Evolutionary conservation across 163 green algal genomes (phyloP).

Genomic region (Scenedesmus sp.): DNA sequence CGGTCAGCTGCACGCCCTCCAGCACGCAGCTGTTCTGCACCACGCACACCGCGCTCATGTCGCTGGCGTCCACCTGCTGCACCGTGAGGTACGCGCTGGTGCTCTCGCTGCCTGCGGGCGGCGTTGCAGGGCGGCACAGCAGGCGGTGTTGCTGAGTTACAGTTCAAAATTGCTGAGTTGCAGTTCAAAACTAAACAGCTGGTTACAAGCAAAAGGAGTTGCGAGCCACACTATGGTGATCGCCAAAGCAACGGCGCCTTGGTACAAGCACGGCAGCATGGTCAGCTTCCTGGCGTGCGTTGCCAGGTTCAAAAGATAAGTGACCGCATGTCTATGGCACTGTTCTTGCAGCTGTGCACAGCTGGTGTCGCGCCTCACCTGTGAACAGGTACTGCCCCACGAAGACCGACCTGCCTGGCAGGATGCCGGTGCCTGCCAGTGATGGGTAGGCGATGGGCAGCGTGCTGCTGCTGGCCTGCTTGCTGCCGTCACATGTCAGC

Average conservation of each 20-base stretch:
- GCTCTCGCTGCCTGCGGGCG: slow-evolving; percentile 61
- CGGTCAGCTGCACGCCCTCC: slow-evolving; percentile 70
- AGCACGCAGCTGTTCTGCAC: slow-evolving; percentile 70
- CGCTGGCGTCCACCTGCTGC: slow-evolving; percentile 54
- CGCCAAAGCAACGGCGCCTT: too few relatives aligned
- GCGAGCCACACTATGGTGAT: too few relatives aligned
- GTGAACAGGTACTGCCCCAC: slow-evolving; percentile 61
- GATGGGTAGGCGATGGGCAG: slow-evolving; percentile 67
- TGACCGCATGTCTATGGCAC: not conserved
- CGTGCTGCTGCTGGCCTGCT: slow-evolving; percentile 42
- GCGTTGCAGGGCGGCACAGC: not conserved
- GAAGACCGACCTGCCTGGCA: slow-evolving; percentile 57
- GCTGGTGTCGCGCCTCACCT: not conserved
- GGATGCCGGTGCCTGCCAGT: slow-evolving; percentile 47
- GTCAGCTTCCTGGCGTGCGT: not conserved
- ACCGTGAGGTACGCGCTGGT: slow-evolving; percentile 75
- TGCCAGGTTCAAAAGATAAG: not conserved
- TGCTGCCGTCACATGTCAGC: slow-evolving; percentile 62
- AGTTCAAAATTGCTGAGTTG: too few relatives aligned
- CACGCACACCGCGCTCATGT: slow-evolving; percentile 54
- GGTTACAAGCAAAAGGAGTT: too few relatives aligned
- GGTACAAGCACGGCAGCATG: too few relatives aligned
- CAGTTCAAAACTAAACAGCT: too few relatives aligned
- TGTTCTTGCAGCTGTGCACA: not conserved
- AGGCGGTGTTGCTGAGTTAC: not conserved